Conservation (phyloP, 768 basidiomycete species). For the Rhodotorula kratochvilovae region DNA sequence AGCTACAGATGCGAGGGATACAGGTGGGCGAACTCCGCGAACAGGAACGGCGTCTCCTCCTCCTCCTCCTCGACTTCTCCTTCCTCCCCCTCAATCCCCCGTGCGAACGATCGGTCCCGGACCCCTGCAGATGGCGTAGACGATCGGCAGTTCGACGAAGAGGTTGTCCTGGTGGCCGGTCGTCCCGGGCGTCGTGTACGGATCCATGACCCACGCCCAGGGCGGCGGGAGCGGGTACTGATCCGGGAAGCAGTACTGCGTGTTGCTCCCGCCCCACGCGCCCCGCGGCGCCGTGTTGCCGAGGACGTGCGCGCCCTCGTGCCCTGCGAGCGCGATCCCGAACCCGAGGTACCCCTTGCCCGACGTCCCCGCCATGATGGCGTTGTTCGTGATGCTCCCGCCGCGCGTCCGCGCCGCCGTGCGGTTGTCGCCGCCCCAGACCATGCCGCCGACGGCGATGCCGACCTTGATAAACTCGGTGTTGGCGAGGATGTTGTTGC, state of each 20-base stretch:
- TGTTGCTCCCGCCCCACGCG: neutral
- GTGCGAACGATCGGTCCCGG: no score
- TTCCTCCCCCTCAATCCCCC: no score
- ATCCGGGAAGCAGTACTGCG: constrained; percentile 8
- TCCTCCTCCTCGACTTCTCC: no score
- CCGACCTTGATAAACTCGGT: constrained; percentile 19
- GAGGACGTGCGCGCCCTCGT: neutral
- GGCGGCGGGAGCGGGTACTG: constrained; percentile 41
- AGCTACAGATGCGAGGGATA: no score
- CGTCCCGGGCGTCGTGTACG: constrained; percentile 1
- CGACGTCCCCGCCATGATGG: neutral
- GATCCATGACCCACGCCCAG: constrained; percentile 13
- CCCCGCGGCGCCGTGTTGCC: no score
- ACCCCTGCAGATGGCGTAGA: no score
- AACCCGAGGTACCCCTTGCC: constrained; percentile 15
- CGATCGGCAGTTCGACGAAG: no score
- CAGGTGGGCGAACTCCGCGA: no score
- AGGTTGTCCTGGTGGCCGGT: neutral
- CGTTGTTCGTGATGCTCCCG: constrained; percentile 6
- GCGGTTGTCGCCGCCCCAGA: constrained; percentile 21
- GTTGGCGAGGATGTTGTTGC: neutral
- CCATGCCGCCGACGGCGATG: constrained; percentile 11
- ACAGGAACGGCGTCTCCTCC: no score
- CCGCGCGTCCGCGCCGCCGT: constrained; percentile 7
- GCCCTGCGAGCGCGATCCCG: constrained; percentile 10